Conservation (phyloP, 352 stramenopile genomes). For the Globisporangium paroecandrum region DNA sequence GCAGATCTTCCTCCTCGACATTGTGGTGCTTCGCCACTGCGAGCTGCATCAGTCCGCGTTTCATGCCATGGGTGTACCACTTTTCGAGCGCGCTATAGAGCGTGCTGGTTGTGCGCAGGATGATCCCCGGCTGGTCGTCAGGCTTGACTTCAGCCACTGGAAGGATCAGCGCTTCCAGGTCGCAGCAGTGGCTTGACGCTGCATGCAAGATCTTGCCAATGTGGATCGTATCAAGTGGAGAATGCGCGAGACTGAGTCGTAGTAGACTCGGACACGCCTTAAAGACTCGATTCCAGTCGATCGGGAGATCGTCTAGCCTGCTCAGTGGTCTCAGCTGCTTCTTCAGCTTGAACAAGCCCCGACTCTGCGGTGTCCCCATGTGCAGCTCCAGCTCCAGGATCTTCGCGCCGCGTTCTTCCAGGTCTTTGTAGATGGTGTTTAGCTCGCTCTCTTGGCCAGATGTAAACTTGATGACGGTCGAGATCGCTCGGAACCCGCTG, state of each 20-base stretch:
- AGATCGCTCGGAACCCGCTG: not conserved
- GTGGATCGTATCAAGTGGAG: not conserved
- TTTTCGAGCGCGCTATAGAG: conserved; percentile 19
- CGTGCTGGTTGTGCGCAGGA: not conserved
- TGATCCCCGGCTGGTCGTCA: not conserved
- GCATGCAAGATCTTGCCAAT: not conserved
- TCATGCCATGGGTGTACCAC: conserved; percentile 15
- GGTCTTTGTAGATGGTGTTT: not conserved
- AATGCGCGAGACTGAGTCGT: not conserved
- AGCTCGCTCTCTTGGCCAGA: not conserved
- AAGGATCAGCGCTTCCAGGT: not conserved
- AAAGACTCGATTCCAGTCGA: conserved; percentile 2
- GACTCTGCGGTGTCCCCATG: not conserved
- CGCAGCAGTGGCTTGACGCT: not conserved
- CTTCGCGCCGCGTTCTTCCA: not conserved
- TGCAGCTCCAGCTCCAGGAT: not conserved
- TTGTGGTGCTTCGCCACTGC: conserved; percentile 22
- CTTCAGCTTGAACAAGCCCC: not conserved
- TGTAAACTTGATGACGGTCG: not conserved
- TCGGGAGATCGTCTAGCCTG: not conserved
- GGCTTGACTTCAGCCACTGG: not conserved
- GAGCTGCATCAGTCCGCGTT: conserved; percentile 22
- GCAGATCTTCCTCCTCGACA: conserved; percentile 1
- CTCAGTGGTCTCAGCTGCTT: not conserved
- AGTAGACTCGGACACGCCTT: not conserved